These are phyloP conservation scores for Alliaria petiolata DNA, from an alignment of 345 rosid species.

Conservation along the genomic window DNA sequence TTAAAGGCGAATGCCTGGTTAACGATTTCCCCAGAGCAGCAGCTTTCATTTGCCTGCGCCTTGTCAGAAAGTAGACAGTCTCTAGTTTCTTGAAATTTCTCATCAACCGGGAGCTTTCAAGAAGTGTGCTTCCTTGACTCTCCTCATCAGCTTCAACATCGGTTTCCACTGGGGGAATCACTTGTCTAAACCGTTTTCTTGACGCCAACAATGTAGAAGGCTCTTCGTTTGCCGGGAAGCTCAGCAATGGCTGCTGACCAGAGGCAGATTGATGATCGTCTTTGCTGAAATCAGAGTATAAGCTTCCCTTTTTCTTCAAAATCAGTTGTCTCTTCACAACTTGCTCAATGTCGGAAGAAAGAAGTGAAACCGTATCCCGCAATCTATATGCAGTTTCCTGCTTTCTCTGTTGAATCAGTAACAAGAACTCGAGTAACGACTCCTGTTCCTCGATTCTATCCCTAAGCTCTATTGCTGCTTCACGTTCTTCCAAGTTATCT, in stretches of 20 bases:
- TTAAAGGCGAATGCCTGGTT: conserved; percentile 50
- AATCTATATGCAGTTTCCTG: conserved; percentile 71
- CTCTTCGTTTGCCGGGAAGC: conserved; percentile 40
- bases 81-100: conserved; percentile 89
- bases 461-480: conserved; percentile 74
- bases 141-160: conserved; percentile 44
- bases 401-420: conserved; percentile 64
- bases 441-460: conserved; percentile 86
- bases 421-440: conserved; percentile 80
- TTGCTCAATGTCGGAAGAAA: conserved; percentile 79
- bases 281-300: conserved; percentile 36
- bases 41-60: conserved; percentile 57
- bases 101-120: conserved; percentile 70
- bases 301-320: conserved; percentile 51
- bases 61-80: conserved; percentile 76
- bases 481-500: conserved; percentile 71
- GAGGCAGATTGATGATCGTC: conserved; percentile 42
- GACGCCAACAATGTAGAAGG: conserved; percentile 51
- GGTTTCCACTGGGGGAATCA: conserved; percentile 26
- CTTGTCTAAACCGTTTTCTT: conserved; percentile 65
- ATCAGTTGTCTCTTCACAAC: conserved; percentile 55
- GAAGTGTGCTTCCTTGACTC: conserved; percentile 52
- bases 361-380: conserved; percentile 60
- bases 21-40: conserved; percentile 38
- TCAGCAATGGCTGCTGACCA: conserved; percentile 39